Evolutionary conservation across 371 early-diverging fungal genomes (phyloP).

Genomic region (Mucor velutinosus): DNA sequence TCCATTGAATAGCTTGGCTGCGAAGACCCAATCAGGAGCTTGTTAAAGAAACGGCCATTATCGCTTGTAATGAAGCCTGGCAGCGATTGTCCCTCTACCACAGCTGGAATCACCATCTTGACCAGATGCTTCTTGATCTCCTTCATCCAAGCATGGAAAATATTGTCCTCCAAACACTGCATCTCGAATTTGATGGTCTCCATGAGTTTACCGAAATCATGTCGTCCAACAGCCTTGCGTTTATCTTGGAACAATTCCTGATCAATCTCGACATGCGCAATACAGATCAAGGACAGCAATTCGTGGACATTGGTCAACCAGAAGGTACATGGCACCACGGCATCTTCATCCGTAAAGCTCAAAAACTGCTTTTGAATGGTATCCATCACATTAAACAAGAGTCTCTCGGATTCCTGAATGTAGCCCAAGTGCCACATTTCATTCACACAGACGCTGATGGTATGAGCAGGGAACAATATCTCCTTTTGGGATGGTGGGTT

Average conservation of each 20-base stretch:
- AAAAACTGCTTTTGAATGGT: constrained; percentile 76
- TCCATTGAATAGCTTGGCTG: constrained; percentile 86
- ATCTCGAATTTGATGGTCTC: constrained; percentile 68
- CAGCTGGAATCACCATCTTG: constrained; percentile 92
- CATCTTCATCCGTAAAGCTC: constrained; percentile 58
- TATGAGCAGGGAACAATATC: constrained; percentile 91
- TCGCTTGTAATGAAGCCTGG: constrained; percentile 92
- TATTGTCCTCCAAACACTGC: constrained; percentile 70
- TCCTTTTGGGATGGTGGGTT: constrained; percentile 82
- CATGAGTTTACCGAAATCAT: constrained; percentile 56
- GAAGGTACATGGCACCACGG: constrained; percentile 71
- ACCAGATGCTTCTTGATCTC: constrained; percentile 89
- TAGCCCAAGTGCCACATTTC: constrained; percentile 87
- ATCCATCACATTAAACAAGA: constrained; percentile 85
- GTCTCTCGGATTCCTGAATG: constrained; percentile 76
- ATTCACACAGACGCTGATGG: constrained; percentile 81
- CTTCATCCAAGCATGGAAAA: constrained; percentile 87
- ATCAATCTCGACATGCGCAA: constrained; percentile 41
- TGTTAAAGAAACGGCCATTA: constrained; percentile 81
- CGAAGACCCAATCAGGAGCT: constrained; percentile 71
- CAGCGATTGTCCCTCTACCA: constrained; percentile 91
- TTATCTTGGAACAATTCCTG: constrained; percentile 34
- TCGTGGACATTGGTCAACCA: constrained; percentile 97
- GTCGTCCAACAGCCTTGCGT: constrained; percentile 33
- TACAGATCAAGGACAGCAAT: constrained; percentile 67